Evolutionary conservation across 345 rosid genomes (phyloP).

Genomic region (Pistacia vera): DNA sequence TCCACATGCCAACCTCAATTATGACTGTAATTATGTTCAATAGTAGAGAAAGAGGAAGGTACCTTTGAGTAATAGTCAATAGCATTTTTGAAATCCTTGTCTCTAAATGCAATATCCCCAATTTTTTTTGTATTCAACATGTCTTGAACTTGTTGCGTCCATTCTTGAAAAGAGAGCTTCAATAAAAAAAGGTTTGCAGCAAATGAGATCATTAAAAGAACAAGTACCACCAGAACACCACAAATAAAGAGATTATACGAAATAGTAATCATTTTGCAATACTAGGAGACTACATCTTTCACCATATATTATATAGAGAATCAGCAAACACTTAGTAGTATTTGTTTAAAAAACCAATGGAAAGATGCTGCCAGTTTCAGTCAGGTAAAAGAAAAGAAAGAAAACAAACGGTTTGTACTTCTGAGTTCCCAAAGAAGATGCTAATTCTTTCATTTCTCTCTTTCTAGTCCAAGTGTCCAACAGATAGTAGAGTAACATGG

Average conservation of each 20-base stretch:
- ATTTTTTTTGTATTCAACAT: conserved; percentile 91
- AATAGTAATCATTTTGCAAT: not conserved
- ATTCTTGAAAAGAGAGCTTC: conserved; percentile 95
- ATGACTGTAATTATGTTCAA: not conserved
- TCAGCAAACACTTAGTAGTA: not conserved
- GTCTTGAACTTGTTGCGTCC: conserved; percentile 99
- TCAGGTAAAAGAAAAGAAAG: not conserved
- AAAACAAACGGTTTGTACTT: too few species aligned
- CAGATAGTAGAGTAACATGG: not conserved
- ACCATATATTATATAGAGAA: not conserved
- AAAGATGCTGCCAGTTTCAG: not conserved
- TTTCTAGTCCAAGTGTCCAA: not conserved
- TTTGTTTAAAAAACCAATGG: not conserved
- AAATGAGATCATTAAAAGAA: conserved; percentile 15
- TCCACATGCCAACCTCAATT: not conserved
- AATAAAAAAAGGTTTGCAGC: conserved; percentile 15
- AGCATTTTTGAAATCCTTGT: conserved; percentile 92
- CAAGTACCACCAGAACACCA: not conserved
- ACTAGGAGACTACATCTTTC: not conserved
- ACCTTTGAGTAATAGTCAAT: conserved; percentile 92
- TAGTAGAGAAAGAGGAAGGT: not conserved
- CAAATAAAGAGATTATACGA: not conserved
- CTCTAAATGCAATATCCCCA: conserved; percentile 91
- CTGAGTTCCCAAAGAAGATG: not conserved
- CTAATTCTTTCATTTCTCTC: not conserved